A percentile compares a stretch with the other conserved stretches of the same genome.
Conservation (phyloP, 768 basidiomycete species). For the Suillus bovinus region DNA sequence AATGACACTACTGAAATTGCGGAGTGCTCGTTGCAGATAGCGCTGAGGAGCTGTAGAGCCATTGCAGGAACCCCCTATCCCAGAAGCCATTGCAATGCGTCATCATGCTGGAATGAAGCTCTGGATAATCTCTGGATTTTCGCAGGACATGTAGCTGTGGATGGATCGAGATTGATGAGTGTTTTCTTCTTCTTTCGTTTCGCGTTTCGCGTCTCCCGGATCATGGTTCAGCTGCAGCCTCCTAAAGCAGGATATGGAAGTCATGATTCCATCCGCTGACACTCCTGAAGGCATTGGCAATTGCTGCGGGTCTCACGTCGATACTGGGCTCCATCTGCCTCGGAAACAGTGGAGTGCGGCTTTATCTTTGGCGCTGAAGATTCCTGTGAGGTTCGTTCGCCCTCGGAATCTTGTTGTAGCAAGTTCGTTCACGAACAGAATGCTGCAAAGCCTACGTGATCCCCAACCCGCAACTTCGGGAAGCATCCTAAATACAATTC, state of each 20-base stretch:
- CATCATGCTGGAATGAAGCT: constrained; percentile 94
- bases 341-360: constrained; percentile 59
- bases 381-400: constrained; percentile 75
- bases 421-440: constrained; percentile 47
- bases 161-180: constrained; percentile 91
- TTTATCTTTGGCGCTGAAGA: constrained; percentile 65
- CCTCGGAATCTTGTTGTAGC: constrained; percentile 49
- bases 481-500: constrained; percentile 36
- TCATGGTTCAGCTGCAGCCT: constrained; percentile 66
- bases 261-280: constrained; percentile 94
- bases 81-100: constrained; percentile 90
- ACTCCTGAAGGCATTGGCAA: constrained; percentile 62
- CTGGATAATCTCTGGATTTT: constrained; percentile 67
- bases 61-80: constrained; percentile 68
- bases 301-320: constrained; percentile 80
- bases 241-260: constrained; percentile 92
- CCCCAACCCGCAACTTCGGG: constrained; percentile 24
- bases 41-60: constrained; percentile 85
- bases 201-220: not conserved
- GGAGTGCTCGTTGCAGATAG: constrained; percentile 78
- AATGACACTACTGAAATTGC: constrained; percentile 88
- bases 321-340: constrained; percentile 71
- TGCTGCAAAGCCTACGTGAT: constrained; percentile 20
- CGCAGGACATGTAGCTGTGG: constrained; percentile 96
- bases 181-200: constrained; percentile 10